phyloP scores from a whole-genome alignment of 2,329 filamentous ascomycete species.

The Trichoderma arundinaceum region DNA sequence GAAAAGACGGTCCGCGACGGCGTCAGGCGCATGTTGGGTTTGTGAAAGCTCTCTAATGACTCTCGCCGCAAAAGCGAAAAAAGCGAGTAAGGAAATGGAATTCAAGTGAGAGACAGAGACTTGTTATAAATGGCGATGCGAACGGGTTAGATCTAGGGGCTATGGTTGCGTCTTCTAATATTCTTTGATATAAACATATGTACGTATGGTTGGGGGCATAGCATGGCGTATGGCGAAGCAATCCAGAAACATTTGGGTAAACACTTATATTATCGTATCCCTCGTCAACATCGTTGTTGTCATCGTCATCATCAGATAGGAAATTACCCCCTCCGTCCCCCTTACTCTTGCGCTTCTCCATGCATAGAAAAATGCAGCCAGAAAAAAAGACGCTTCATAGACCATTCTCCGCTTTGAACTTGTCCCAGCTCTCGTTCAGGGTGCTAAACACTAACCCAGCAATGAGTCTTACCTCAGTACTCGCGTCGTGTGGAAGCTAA shows the following conservation, averaged over 20 bases:
- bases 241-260: constrained; percentile 14
- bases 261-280: constrained; percentile 6
- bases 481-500: constrained; percentile 68
- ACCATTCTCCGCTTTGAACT: constrained; percentile 72
- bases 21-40: constrained; percentile 77
- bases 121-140: constrained; percentile 17
- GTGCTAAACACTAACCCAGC: constrained; percentile 70
- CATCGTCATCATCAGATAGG: background rate
- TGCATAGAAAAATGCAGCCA: background rate
- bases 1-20: constrained; percentile 84
- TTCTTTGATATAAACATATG: constrained; percentile 14
- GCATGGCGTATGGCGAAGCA: constrained; percentile 30
- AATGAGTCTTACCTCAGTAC: constrained; percentile 69
- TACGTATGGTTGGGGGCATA: constrained; percentile 28
- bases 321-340: background rate
- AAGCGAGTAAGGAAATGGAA: too few species aligned
- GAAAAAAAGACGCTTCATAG: constrained; percentile 49
- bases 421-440: constrained; percentile 75
- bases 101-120: background rate
- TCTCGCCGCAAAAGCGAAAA: background rate
- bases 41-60: constrained; percentile 51
- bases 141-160: background rate
- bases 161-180: constrained; percentile 2
- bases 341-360: background rate
- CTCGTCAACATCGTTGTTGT: constrained; percentile 19